These are phyloP conservation scores for Carex arenaria DNA, from an alignment of 202 grass and related monocot genomes.

Conservation along the genomic window DNA sequence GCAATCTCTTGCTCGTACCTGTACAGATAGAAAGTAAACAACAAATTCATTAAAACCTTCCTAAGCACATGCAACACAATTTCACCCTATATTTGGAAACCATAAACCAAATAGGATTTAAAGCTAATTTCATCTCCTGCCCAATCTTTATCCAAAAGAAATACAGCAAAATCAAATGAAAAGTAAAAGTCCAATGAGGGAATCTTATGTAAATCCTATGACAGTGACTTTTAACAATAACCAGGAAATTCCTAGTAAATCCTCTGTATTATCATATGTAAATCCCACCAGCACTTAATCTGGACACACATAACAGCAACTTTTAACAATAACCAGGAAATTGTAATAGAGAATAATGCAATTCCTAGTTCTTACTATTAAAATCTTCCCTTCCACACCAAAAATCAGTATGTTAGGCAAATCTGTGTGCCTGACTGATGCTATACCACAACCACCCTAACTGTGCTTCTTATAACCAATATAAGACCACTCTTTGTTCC, in stretches of 20 bases:
- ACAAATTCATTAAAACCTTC: neutral
- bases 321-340: neutral
- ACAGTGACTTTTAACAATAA: no score
- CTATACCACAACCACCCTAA: neutral
- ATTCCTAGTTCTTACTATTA: neutral
- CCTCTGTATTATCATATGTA: neutral
- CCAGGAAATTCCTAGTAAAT: no score
- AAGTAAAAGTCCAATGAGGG: neutral
- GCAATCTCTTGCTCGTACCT: conserved; percentile 50
- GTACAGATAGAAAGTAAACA: neutral
- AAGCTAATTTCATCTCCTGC: neutral
- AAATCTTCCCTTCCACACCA: neutral
- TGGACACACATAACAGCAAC: no score
- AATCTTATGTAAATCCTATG: no score
- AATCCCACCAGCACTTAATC: neutral
- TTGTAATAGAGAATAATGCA: neutral
- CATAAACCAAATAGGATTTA: neutral
- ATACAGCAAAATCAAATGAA: neutral
- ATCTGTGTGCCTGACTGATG: neutral
- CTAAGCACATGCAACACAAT: neutral
- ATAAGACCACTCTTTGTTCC: neutral
- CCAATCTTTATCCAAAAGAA: neutral
- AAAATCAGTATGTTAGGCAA: neutral
- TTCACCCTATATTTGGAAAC: neutral
- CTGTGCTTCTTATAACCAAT: neutral